Evolutionary conservation across 495 filamentous ascomycete species (phyloP), one percentile per base, ranked within the genome.

Genomic region (Penicillium herquei): DNA sequence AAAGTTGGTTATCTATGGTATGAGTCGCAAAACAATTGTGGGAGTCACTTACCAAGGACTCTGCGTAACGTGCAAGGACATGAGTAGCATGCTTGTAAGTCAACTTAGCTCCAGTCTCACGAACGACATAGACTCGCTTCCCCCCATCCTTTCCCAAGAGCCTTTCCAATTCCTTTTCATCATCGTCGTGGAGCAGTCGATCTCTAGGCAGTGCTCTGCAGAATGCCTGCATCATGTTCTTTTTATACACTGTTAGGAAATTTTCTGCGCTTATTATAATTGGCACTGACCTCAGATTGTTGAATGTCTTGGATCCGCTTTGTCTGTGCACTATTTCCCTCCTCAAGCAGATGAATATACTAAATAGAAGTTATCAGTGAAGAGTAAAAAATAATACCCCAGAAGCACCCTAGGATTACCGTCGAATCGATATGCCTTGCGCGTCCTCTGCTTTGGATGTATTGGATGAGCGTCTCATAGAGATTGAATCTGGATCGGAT

Each of bases 391-490:
- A 13, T n/a, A 4, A 26, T 26, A 26, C 21, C 4, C 4, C 14
- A 30, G 9, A 2, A 21, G n/a, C 3, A 16, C 32, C 32, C 10
- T 17, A 32, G 7, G 51, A 56, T 49, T 66, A 78, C 73, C 16
- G 70, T 84, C 0, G 93, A 97, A 45, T 86, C 76, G 1, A 70
- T 62, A 63, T 88, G 87, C 9, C 94, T 81, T 41, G 94, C 94
- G 58, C 94, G 81, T n/a, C 94, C 94, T 35, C 92, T 81, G 16
- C 92, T 97, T 68, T 98, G 94, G 14, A 98, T 87, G 68, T 97
- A 98, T 65, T 96, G 91, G 52, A 98, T 98, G 67, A 96, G 76
- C 0, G 94, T 96, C 9, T 81, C 69, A 69, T 92, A 96, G n/a
- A 96, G 79, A 68, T 97, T 87, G 64, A 97, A 98, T 17, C 87